Percentiles rank a stretch among this genome's conserved stretches.
Conservation (phyloP, 257 asterid species). For the Lycium ferocissimum region DNA sequence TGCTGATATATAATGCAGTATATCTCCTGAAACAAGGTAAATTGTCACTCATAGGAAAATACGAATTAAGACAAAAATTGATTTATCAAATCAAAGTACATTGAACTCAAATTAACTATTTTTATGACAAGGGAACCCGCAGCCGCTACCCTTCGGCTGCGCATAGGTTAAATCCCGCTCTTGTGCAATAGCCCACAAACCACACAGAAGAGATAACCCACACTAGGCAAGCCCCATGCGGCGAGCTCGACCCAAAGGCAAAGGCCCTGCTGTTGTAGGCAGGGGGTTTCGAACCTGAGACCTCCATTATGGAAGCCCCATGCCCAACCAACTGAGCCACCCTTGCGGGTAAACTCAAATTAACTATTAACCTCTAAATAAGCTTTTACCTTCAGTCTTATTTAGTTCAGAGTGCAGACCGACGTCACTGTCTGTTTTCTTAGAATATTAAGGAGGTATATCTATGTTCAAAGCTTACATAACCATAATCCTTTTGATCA, state of each 20-base stretch:
- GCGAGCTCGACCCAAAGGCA: too few species aligned
- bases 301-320: too few species aligned
- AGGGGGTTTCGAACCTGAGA: too few species aligned
- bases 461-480: not conserved
- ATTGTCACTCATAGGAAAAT: slow-evolving; percentile 25
- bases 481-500: too few species aligned
- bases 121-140: too few species aligned
- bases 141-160: too few species aligned
- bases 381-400: not conserved
- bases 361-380: slow-evolving; percentile 12
- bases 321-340: too few species aligned
- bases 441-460: not conserved
- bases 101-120: not conserved
- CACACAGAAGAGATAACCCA: too few species aligned
- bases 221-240: too few species aligned
- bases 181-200: too few species aligned
- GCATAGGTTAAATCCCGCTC: too few species aligned
- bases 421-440: not conserved
- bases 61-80: not conserved
- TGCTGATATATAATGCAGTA: slow-evolving; percentile 62
- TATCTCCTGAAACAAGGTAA: slow-evolving; percentile 65
- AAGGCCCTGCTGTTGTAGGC: too few species aligned
- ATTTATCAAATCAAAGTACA: not conserved
- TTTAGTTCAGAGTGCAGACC: not conserved
- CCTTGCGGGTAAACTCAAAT: not conserved